Conservation (phyloP, 2,329 filamentous ascomycete genomes). For the Talaromyces piceae region DNA sequence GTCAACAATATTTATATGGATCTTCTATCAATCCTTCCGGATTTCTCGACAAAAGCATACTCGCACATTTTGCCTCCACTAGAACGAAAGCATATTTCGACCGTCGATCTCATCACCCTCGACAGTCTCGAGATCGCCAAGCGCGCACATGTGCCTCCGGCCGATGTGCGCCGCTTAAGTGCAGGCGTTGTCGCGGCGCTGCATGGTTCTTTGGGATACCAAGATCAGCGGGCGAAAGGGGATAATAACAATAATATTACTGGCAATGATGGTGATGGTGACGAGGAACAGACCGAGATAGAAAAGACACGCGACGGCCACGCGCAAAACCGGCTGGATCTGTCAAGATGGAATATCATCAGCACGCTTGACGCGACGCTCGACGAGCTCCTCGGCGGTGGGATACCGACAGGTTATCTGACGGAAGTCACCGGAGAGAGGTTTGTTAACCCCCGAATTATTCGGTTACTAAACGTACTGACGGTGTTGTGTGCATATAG, state of each 20-base stretch:
- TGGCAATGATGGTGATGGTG: no score
- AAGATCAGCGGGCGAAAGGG: neutral
- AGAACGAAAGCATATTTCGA: constrained; percentile 69
- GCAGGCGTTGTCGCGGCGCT: constrained; percentile 60
- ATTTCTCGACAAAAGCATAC: constrained; percentile 65
- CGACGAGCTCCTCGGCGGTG: constrained; percentile 66
- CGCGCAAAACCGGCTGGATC: constrained; percentile 23
- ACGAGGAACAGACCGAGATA: constrained; percentile 14
- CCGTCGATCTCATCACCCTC: constrained; percentile 76
- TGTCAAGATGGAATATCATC: constrained; percentile 51
- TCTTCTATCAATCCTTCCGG: constrained; percentile 72
- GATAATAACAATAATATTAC: neutral
- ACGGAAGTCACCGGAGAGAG: constrained; percentile 91
- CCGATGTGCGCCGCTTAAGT: constrained; percentile 69
- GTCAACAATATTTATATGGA: constrained; percentile 45
- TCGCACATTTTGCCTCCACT: constrained; percentile 69
- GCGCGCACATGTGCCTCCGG: constrained; percentile 71
- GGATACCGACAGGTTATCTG: constrained; percentile 71
- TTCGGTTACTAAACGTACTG: constrained; percentile 9
- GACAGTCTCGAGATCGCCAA: constrained; percentile 77
- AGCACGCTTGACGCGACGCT: constrained; percentile 72
- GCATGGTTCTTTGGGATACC: constrained; percentile 53
- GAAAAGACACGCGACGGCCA: constrained; percentile 14
- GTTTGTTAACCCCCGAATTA: constrained; percentile 32
- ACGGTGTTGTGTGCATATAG: constrained; percentile 40